These are phyloP conservation scores for Metschnikowia lochheadii DNA, from an alignment of 805 yeast species.

Conservation along the genomic window DNA sequence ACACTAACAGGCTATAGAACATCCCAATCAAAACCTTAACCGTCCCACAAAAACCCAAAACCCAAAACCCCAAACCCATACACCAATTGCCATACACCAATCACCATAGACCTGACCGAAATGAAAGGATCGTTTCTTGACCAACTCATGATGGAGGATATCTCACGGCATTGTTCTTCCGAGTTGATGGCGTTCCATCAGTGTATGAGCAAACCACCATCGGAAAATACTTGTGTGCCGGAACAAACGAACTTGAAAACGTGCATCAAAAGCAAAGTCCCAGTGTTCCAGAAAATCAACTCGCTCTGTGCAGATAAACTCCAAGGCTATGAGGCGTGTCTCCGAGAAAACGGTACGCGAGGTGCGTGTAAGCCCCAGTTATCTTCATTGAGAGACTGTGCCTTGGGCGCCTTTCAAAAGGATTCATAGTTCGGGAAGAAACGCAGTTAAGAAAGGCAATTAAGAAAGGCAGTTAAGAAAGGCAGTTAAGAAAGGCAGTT, in stretches of 20 bases:
- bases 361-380: conserved; percentile 52
- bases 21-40: too few relatives aligned
- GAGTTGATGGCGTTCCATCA: conserved; percentile 69
- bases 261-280: conserved; percentile 64
- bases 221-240: conserved; percentile 45
- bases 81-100: too few relatives aligned
- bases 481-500: too few relatives aligned
- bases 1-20: too few relatives aligned
- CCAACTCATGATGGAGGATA: conserved; percentile 72
- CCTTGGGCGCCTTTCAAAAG: conserved; percentile 22
- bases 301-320: conserved; percentile 54
- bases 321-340: conserved; percentile 63
- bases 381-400: conserved; percentile 61
- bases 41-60: too few relatives aligned
- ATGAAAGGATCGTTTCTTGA: conserved; percentile 41
- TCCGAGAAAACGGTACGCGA: conserved; percentile 44
- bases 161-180: conserved; percentile 72
- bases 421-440: too few relatives aligned
- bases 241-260: conserved; percentile 55
- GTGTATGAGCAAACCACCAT: conserved; percentile 59
- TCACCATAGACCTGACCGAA: too few relatives aligned
- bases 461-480: too few relatives aligned
- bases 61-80: too few relatives aligned
- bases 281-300: conserved; percentile 68
- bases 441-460: too few relatives aligned